Evolutionary conservation across 169 alveolate species (phyloP).

Genomic region (Plasmodium vinckei): DNA sequence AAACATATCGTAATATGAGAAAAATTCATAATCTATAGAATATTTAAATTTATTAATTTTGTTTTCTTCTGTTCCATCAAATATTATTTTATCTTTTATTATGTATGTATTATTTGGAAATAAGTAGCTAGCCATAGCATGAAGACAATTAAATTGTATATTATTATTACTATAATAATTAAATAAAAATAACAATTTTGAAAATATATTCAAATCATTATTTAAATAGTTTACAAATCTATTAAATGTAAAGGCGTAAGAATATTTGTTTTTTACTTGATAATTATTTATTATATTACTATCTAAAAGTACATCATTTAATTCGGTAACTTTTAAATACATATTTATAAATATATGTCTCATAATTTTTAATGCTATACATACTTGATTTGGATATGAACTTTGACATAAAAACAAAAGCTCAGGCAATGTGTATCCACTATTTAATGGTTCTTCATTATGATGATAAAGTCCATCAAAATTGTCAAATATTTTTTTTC

Average conservation of each 20-base stretch:
- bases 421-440: slow-evolving; percentile 87
- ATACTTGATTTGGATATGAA: slow-evolving; percentile 81
- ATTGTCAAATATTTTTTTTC: slow-evolving; percentile 50
- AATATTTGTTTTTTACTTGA: slow-evolving; percentile 17
- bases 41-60: background rate
- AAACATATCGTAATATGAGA: slow-evolving; percentile 21
- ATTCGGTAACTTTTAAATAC: slow-evolving; percentile 4
- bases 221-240: slow-evolving; percentile 50
- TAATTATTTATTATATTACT: background rate
- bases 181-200: slow-evolving; percentile 17
- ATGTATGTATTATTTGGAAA: slow-evolving; percentile 45
- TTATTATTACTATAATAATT: slow-evolving; percentile 29
- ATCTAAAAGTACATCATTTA: background rate
- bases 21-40: slow-evolving; percentile 29
- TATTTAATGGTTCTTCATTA: slow-evolving; percentile 81
- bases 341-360: slow-evolving; percentile 28
- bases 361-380: slow-evolving; percentile 76
- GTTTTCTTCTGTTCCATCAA: slow-evolving; percentile 3
- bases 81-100: slow-evolving; percentile 18
- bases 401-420: slow-evolving; percentile 82
- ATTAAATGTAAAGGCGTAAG: slow-evolving; percentile 40
- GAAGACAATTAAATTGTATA: slow-evolving; percentile 41
- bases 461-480: slow-evolving; percentile 83
- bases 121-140: slow-evolving; percentile 56
- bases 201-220: slow-evolving; percentile 45